Base-by-base conservation (phyloP, 192 early-diverging fungal genomes). In the Backusella westeae region DNA sequence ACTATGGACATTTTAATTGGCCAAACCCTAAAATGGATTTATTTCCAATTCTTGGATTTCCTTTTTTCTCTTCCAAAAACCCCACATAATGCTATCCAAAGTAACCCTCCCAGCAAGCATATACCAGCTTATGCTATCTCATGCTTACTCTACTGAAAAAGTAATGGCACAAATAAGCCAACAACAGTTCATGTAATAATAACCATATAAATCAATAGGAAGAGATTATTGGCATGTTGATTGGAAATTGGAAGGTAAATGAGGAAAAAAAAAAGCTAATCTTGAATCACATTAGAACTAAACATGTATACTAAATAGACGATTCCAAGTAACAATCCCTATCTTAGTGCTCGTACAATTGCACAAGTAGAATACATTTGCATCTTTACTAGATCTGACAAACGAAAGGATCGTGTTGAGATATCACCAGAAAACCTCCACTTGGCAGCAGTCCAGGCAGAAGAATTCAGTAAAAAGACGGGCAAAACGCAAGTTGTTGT, bases 191-290 rank as follows among this genome's bases (percentile, higher is more conserved):
- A 14, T 67, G 35, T 26, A 38, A 1, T 17, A 69, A 73, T 17
- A 34, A 59, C 35, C 23, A 19, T 21, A 39, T 23, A n/a, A 42
- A 2, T 32, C 32, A 32, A 32, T 77, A 88, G 83, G 87, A 88
- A 78, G 87, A 88, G 41, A 82, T 88, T 42, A 88, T 88, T 75
- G 87, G 87, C 29, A 78, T 88, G 84, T 77, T 88, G 35, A 83
- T 88, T 79, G 87, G 87, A 46, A 79, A 83, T 65, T 88, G 87
- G 87, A 78, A 82, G 53, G 86, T 87, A 78, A 42, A 77, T 69
- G 34, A 32, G 23, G 34, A 32, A 32, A 32, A 32, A 32, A 39
- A 77, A 75, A 29, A 68, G 26, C 34, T 36, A 68, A 26, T 36
- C 21, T 56, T 21, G 9, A 21, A 21, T 56, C 5, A 56, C 53